phyloP scores from a whole-genome alignment of 2,329 filamentous ascomycete species.

The Sarocladiaceae sp. region DNA sequence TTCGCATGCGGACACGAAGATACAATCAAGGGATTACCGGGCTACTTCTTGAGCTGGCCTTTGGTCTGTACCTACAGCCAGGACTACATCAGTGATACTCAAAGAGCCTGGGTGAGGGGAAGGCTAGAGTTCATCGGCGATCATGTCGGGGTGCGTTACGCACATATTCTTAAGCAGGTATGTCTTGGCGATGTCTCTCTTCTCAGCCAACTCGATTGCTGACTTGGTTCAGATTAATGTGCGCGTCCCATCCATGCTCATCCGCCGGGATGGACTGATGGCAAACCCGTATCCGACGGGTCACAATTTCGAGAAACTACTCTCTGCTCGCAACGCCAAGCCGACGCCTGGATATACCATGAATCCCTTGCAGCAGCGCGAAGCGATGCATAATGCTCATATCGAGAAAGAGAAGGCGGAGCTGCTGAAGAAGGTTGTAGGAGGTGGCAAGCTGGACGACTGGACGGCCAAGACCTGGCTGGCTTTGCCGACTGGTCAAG shows the following conservation, averaged over 20 bases:
- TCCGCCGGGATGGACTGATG: slow-evolving; percentile 46
- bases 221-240: slow-evolving; percentile 40
- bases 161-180: slow-evolving; percentile 48
- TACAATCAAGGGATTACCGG: slow-evolving; percentile 44
- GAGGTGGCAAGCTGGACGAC: slow-evolving; percentile 29
- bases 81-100: slow-evolving; percentile 53
- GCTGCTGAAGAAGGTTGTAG: slow-evolving; percentile 33
- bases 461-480: slow-evolving; percentile 33
- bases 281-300: slow-evolving; percentile 34
- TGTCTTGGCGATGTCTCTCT: slow-evolving; percentile 15
- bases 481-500: not conserved
- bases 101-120: slow-evolving; percentile 49
- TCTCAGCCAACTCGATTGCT: slow-evolving; percentile 8
- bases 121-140: slow-evolving; percentile 48
- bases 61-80: slow-evolving; percentile 46
- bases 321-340: slow-evolving; percentile 22
- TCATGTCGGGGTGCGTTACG: slow-evolving; percentile 52
- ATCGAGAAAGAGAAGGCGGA: slow-evolving; percentile 37
- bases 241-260: slow-evolving; percentile 57
- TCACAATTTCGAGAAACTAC: slow-evolving; percentile 38
- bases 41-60: slow-evolving; percentile 55
- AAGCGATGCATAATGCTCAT: slow-evolving; percentile 34
- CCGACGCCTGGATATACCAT: slow-evolving; percentile 3
- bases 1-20: slow-evolving; percentile 46
- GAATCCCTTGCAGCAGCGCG: slow-evolving; percentile 39